Evolutionary conservation across 2,329 filamentous ascomycete genomes (phyloP), one percentile per base, ranked within the genome.

Genomic region (Pseudogymnoascus pannorum): DNA sequence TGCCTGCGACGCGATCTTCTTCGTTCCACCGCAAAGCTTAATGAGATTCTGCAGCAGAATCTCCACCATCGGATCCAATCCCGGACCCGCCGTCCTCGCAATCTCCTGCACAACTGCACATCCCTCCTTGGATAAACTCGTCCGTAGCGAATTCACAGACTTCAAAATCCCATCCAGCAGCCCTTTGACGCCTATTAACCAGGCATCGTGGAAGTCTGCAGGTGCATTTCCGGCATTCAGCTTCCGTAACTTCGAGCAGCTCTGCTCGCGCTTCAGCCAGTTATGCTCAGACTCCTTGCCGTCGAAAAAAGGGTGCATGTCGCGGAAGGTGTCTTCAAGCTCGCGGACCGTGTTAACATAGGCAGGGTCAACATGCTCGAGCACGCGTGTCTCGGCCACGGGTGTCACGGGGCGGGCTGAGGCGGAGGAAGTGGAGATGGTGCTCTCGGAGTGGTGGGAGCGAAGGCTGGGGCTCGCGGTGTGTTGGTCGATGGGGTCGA

Each of bases 131-230:
- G 90, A 93, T 67, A 97, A 79, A 69, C 92, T 97, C 2, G 93
- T 97, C 69, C 93, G 83, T 40, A 97, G 78, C 0, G 93, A 96
- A 69, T 81, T 90, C 38, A 89, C 79, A 2, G 88, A 86, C 72
- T 97, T 97, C 71, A 97, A 81, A 59, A 97, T 92, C 60, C 92
- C 92, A 69, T 97, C 93, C 31, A 96, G 77, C 58, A 96, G 76
- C 38, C 78, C 79, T 67, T 92, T 91, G 63, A 96, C 82, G 18
- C 85, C 85, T 2, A 78, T 75, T 40, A 95, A 72, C 69, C 92
- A 96, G 2, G 81, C 78, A 29, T 86, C 84, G 40, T 85, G 81
- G 68, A 88, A 96, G 65, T 96, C 91, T 24, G 82, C 81, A 0
- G 89, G 84, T 4, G 87, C 89, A 72, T 97, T 97, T 61, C 93